Conservation (phyloP, 495 filamentous ascomycete species). For the Lepraria neglecta region DNA sequence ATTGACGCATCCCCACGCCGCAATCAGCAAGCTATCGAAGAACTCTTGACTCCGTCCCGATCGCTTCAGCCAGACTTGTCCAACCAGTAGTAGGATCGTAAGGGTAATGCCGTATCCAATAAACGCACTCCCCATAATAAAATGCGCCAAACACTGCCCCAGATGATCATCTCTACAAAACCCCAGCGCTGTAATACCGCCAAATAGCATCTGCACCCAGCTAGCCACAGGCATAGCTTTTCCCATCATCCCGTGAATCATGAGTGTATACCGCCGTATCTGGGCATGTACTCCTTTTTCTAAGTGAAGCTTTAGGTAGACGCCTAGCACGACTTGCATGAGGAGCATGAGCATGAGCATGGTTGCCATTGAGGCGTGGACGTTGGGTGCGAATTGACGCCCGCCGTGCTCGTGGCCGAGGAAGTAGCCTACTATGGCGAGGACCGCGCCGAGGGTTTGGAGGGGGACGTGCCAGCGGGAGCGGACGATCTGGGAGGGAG, state of each 20-base stretch:
- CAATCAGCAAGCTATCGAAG: constrained; percentile 87
- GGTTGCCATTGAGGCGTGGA: constrained; percentile 75
- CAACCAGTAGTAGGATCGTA: constrained; percentile 78
- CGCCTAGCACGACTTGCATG: constrained; percentile 69
- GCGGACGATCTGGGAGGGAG: constrained; percentile 61
- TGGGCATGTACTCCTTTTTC: constrained; percentile 72
- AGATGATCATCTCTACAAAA: constrained; percentile 89
- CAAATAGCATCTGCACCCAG: constrained; percentile 96
- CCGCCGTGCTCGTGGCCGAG: constrained; percentile 88
- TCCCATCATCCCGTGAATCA: constrained; percentile 72
- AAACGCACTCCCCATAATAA: constrained; percentile 97
- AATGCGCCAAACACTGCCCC: constrained; percentile 92
- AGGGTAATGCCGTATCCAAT: constrained; percentile 88
- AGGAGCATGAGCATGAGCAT: constrained; percentile 71
- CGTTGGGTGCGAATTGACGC: constrained; percentile 76
- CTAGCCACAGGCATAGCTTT: constrained; percentile 79
- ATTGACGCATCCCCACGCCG: constrained; percentile 91
- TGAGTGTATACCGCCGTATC: constrained; percentile 64
- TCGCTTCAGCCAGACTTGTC: constrained; percentile 77
- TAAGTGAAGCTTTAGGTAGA: constrained; percentile 86
- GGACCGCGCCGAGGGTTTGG: constrained; percentile 64
- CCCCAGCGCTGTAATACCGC: constrained; percentile 87
- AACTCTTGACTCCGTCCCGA: constrained; percentile 93
- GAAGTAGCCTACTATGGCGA: constrained; percentile 80
- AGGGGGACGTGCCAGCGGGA: constrained; percentile 92